phyloP scores from a whole-genome alignment of 2,329 filamentous ascomycete species.

The Colletotrichum sidae region DNA sequence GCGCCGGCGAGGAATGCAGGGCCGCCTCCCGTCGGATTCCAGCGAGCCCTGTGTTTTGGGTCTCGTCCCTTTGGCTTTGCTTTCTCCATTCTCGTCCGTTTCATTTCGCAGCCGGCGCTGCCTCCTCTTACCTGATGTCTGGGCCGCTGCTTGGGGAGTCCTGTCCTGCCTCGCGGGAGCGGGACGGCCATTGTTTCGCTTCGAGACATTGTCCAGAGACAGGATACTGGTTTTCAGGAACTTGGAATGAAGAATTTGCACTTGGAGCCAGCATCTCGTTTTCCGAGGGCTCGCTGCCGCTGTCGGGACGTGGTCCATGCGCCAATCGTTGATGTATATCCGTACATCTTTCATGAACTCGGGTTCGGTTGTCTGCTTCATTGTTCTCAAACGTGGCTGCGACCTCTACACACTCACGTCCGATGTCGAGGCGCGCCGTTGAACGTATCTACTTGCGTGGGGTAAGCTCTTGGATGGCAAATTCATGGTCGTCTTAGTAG shows the following conservation, averaged over 20 bases:
- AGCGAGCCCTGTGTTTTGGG: neutral
- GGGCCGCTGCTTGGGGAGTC: neutral
- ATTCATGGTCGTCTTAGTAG: too few species aligned
- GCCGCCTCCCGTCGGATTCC: conserved; percentile 19
- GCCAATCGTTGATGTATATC: too few species aligned
- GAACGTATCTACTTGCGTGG: too few species aligned
- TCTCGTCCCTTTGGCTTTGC: conserved; percentile 3
- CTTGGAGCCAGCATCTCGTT: neutral
- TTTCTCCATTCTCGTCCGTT: neutral
- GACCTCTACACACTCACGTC: too few species aligned
- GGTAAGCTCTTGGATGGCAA: too few species aligned
- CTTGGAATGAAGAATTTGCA: neutral
- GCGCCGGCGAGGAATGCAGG: neutral
- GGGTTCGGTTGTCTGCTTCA: neutral
- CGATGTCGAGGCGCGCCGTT: too few species aligned
- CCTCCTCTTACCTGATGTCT: neutral
- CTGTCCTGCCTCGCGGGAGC: conserved; percentile 1
- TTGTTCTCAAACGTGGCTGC: too few species aligned
- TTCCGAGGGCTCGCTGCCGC: neutral
- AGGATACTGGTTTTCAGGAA: conserved; percentile 4
- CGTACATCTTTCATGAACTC: neutral
- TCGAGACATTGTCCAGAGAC: conserved; percentile 30
- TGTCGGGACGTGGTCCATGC: conserved; percentile 1
- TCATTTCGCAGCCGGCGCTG: neutral
- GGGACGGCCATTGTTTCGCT: conserved; percentile 28